Percentiles rank a stretch among this genome's conserved stretches.
phyloP scores from a whole-genome alignment of 2,329 filamentous ascomycete genomes.

The Ilyonectria mors-panacis region DNA sequence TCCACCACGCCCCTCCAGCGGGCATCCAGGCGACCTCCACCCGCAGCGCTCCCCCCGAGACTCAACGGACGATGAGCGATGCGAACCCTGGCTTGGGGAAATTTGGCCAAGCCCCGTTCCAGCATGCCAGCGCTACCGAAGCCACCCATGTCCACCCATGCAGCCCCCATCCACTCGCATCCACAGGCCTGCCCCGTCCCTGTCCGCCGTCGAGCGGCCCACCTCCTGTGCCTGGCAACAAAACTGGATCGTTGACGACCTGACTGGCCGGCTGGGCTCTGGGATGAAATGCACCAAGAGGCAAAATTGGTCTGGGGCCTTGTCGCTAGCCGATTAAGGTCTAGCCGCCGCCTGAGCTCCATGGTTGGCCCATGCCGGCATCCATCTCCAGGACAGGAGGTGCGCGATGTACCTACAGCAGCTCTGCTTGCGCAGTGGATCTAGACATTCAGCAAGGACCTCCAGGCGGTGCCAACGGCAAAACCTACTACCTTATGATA shows the following conservation, averaged over 20 bases:
- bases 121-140: conserved; percentile 27
- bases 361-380: conserved; percentile 24
- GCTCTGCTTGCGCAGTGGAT: not conserved
- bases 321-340: conserved; percentile 10
- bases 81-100: conserved; percentile 29
- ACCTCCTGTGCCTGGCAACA: conserved; percentile 29
- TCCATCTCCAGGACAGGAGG: conserved; percentile 8
- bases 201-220: not conserved
- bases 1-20: not conserved
- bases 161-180: not conserved
- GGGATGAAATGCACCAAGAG: conserved; percentile 27
- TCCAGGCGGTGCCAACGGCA: not conserved
- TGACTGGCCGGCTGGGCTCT: conserved; percentile 22
- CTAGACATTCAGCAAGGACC: not conserved
- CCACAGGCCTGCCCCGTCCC: conserved; percentile 8
- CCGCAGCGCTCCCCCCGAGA: conserved; percentile 8
- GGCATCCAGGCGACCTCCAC: conserved; percentile 2
- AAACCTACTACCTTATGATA: not conserved
- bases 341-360: conserved; percentile 19
- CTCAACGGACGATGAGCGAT: conserved; percentile 25
- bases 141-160: conserved; percentile 15
- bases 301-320: conserved; percentile 11
- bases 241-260: conserved; percentile 7
- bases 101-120: conserved; percentile 28
- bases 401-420: not conserved